Conservation (phyloP, 2,329 filamentous ascomycete genomes). For the Phaeosphaeria sp. region DNA sequence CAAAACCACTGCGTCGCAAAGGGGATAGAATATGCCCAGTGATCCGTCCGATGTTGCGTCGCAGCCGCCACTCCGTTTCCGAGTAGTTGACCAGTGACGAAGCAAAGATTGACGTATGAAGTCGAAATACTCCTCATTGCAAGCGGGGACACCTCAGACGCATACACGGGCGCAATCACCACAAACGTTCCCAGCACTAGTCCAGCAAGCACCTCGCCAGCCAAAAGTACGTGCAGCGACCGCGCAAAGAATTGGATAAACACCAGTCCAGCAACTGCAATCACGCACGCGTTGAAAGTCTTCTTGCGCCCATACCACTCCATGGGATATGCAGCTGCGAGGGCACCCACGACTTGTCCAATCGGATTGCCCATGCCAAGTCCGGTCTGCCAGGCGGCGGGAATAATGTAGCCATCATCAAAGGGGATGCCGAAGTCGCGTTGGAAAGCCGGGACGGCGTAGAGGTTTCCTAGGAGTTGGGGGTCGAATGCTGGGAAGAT, state of each 20-base stretch:
- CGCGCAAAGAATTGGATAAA: not conserved
- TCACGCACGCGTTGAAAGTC: not conserved
- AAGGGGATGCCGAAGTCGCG: not conserved
- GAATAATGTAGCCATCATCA: not conserved
- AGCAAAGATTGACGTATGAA: not conserved
- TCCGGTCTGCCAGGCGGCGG: not conserved
- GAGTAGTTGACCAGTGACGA: not conserved
- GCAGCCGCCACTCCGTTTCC: not conserved
- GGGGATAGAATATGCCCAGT: constrained; percentile 69
- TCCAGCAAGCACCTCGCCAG: not conserved
- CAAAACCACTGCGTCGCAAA: constrained; percentile 78
- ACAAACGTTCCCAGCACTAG: not conserved
- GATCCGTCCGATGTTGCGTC: constrained; percentile 15
- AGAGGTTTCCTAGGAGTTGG: constrained; percentile 69
- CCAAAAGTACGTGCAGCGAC: not conserved
- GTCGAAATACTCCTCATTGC: not conserved
- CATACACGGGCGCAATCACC: not conserved
- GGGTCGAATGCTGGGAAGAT: constrained; percentile 62
- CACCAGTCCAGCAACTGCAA: not conserved
- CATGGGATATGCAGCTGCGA: not conserved
- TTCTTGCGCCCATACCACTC: not conserved
- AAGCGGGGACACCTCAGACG: not conserved
- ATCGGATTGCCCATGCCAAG: not conserved
- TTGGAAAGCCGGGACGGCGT: constrained; percentile 58
- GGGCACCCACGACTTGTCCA: not conserved